Percentiles rank a stretch among this genome's conserved stretches.
These are phyloP conservation scores for Solanum clarkiae DNA, from an alignment of 257 asterid genomes.

Conservation along the genomic window DNA sequence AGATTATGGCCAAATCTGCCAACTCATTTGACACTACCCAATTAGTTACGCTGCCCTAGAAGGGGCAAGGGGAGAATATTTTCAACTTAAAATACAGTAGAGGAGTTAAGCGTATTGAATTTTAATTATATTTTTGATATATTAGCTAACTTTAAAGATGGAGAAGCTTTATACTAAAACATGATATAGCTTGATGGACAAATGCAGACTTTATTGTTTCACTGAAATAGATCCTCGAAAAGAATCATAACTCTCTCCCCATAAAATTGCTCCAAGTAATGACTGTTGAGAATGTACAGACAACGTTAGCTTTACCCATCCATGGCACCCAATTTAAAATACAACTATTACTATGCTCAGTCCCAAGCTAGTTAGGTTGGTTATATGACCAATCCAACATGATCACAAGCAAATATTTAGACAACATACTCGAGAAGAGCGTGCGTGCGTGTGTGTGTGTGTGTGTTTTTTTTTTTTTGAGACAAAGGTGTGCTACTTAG, in stretches of 20 bases:
- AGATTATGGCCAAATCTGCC: no score
- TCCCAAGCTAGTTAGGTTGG: neutral
- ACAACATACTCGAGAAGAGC: neutral
- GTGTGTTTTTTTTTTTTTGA: neutral
- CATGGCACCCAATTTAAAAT: neutral
- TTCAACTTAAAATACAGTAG: neutral
- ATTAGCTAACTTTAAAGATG: neutral
- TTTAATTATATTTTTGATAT: neutral
- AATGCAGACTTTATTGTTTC: neutral
- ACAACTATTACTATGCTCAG: neutral
- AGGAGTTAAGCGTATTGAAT: neutral
- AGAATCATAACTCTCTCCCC: neutral
- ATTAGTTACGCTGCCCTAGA: neutral
- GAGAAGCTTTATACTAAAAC: neutral
- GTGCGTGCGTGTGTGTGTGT: no score
- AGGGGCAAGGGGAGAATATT: neutral
- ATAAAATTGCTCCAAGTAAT: neutral
- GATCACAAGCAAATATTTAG: neutral
- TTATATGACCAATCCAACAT: neutral
- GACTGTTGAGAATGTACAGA: neutral
- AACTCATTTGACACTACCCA: neutral
- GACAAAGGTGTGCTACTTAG: neutral
- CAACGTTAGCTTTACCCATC: neutral
- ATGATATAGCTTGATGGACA: neutral
- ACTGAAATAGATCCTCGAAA: neutral